Evolutionary conservation across 2,329 filamentous ascomycete species (phyloP).

Genomic region (Fusarium sp.): DNA sequence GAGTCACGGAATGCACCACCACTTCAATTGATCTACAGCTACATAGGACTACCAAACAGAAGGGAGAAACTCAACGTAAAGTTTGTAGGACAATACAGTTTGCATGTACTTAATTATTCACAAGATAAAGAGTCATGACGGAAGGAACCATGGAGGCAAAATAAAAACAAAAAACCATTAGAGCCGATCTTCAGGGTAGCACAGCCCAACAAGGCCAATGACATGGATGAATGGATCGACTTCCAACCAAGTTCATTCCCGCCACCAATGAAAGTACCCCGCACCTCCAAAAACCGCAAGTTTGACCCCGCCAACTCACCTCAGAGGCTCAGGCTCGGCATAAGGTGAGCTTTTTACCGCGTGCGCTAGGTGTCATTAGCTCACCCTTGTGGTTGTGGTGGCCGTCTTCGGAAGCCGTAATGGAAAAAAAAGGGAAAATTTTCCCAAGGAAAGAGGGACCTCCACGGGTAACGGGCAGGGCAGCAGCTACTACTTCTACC

Average conservation of each 20-base stretch:
- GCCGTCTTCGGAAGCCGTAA: conserved; percentile 44
- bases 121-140: conserved; percentile 2
- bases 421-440: conserved; percentile 31
- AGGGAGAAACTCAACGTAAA: neutral
- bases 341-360: conserved; percentile 38
- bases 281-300: conserved; percentile 44
- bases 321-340: conserved; percentile 34
- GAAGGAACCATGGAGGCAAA: conserved; percentile 10
- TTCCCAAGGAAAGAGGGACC: conserved; percentile 32
- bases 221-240: conserved; percentile 12
- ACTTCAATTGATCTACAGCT: neutral
- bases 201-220: conserved; percentile 13
- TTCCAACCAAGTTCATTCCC: conserved; percentile 27
- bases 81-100: no score
- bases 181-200: conserved; percentile 33
- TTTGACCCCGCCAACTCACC: conserved; percentile 35
- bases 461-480: conserved; percentile 5
- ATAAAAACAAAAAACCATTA: conserved; percentile 3
- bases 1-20: neutral
- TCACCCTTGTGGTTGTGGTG: conserved; percentile 21
- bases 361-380: conserved; percentile 25
- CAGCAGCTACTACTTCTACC: conserved; percentile 40
- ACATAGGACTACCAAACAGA: no score
- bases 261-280: conserved; percentile 47
- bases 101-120: no score